Evolutionary conservation across 108 stramenopile genomes (phyloP).

Genomic region (Cylindrotheca fusiformis): DNA sequence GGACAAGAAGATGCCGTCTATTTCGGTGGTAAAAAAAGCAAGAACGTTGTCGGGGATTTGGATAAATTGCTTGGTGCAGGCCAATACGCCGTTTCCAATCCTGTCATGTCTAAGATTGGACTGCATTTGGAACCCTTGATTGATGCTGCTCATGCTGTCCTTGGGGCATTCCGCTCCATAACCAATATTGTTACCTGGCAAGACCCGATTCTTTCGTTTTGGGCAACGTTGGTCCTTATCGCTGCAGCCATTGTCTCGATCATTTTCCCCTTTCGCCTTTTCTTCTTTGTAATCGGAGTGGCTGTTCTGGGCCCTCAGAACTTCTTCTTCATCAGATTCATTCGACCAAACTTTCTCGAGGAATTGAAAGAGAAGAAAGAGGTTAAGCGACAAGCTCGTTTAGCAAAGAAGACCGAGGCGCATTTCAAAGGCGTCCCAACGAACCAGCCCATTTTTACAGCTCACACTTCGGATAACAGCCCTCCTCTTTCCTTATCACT

Average conservation of each 20-base stretch:
- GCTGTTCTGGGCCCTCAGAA: slow-evolving; percentile 62
- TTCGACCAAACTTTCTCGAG: slow-evolving; percentile 3
- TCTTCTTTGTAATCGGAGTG: slow-evolving; percentile 53
- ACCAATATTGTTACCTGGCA: slow-evolving; percentile 72
- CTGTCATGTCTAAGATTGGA: slow-evolving; percentile 33
- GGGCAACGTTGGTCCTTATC: slow-evolving; percentile 29
- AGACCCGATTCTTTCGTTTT: slow-evolving; percentile 64
- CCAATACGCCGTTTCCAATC: slow-evolving; percentile 37
- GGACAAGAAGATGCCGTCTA: slow-evolving; percentile 21
- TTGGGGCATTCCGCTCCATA: slow-evolving; percentile 29
- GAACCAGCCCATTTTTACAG: slow-evolving; percentile 39
- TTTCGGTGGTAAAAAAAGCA: slow-evolving; percentile 29
- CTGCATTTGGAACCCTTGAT: slow-evolving; percentile 36
- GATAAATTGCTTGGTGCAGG: slow-evolving; percentile 40
- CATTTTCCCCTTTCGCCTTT: slow-evolving; percentile 65
- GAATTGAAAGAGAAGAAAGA: background rate
- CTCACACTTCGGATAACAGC: slow-evolving; percentile 24
- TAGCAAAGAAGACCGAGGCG: slow-evolving; percentile 1
- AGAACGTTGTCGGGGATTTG: slow-evolving; percentile 22
- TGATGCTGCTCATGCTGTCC: slow-evolving; percentile 20
- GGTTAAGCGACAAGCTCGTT: background rate
- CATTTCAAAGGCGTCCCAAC: slow-evolving; percentile 10
- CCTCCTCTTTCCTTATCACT: slow-evolving; percentile 12
- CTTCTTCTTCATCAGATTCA: slow-evolving; percentile 12
- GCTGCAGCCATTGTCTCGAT: slow-evolving; percentile 35